Base-by-base conservation (phyloP, 2,329 filamentous ascomycete species). In the Lojkania enalia region DNA sequence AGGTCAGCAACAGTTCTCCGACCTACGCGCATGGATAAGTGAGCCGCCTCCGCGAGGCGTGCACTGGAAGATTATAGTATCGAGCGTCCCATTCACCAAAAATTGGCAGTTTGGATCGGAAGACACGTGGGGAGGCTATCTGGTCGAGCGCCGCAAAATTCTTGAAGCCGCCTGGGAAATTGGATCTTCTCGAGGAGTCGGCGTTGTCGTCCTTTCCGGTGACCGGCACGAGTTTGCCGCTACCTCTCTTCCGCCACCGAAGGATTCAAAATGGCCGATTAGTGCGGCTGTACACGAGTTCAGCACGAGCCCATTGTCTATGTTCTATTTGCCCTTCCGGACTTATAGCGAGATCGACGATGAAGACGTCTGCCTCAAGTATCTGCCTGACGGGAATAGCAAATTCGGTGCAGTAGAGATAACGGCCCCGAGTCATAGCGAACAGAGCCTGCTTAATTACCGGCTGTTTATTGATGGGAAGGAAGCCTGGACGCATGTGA, bases 151-250 rank as follows among this genome's bases (percentile, higher is more conserved):
- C 13, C 81, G 79, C 42, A 77, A 76, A 43, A 81, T 97, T 19
- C 83, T 99, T 12, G 87, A 96, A 66, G 88, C 89, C 2, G 96
- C 96, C 82, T 97, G 94, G 90, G 85, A 88, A 49, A 85, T 87
- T 0, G 85, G 88, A n/a, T 74, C 81, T 11, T 70, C 72, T 1
- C 81, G 82, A 4, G 87, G 88, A 5, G 75, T 87, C 4, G 88
- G 91, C 18, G 85, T 97, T 5, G 79, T 96, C 2, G 77, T 97
- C 11, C 76, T 99, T 9, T 94, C 87, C 13, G 94, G 94, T 1
- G 94, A 99, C 63, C 79, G 94, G n/a, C 94, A 99, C 64, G 94
- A 99, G 69, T 97, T 97, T 67, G 94, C 88, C 1, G 91, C 92
- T 0, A 97, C 92, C 0, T 84, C 85, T 0, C 85, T 85, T 58